A percentile compares a stretch with the other conserved stretches of the same genome.
phyloP scores from a whole-genome alignment of 2,329 filamentous ascomycete species.

The Cordyceps farinosa region DNA sequence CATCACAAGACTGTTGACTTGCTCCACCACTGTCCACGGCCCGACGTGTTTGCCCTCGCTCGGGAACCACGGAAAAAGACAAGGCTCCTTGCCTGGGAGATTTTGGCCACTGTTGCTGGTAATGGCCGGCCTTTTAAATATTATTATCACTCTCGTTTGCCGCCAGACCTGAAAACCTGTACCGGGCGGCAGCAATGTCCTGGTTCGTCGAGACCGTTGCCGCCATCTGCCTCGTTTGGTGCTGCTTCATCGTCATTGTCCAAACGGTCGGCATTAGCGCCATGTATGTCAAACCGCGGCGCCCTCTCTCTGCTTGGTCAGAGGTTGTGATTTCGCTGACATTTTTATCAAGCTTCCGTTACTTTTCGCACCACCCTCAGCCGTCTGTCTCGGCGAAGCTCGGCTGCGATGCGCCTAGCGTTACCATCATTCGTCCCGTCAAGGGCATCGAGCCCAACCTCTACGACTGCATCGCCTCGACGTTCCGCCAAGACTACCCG shows the following conservation, averaged over 20 bases:
- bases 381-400: constrained; percentile 50
- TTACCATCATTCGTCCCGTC: constrained; percentile 89
- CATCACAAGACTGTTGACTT: constrained; percentile 8
- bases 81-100: constrained; percentile 4
- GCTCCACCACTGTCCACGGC: constrained; percentile 3
- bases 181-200: constrained; percentile 26
- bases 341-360: constrained; percentile 41
- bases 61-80: constrained; percentile 9
- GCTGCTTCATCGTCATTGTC: constrained; percentile 48
- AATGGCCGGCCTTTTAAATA: not conserved
- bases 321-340: not conserved
- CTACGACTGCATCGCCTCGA: constrained; percentile 87
- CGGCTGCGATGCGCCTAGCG: constrained; percentile 60
- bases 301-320: not conserved
- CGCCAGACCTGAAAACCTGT: not conserved
- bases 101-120: not conserved
- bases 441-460: constrained; percentile 88
- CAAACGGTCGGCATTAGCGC: constrained; percentile 54
- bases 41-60: not conserved
- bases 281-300: constrained; percentile 44
- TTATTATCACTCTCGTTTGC: not conserved
- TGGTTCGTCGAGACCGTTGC: constrained; percentile 39
- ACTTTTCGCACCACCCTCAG: constrained; percentile 49
- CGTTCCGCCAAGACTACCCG: constrained; percentile 80
- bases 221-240: constrained; percentile 51